These are phyloP conservation scores for Sclerospora graminicola DNA, from an alignment of 352 stramenopile genomes.

Conservation along the genomic window DNA sequence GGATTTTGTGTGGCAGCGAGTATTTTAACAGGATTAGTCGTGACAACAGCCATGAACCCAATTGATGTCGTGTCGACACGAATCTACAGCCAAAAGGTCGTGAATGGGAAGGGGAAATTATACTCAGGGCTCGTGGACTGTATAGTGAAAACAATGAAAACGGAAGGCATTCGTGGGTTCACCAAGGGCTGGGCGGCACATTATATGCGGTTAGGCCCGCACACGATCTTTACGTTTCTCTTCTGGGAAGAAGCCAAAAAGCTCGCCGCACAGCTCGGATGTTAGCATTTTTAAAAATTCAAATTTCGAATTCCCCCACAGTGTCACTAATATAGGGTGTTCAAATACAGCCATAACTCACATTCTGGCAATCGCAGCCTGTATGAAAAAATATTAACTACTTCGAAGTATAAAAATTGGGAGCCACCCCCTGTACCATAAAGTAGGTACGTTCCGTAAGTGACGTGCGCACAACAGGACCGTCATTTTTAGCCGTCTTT, in stretches of 20 bases:
- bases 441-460: too few relatives aligned
- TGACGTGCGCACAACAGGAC: too few relatives aligned
- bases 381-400: too few relatives aligned
- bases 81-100: constrained; percentile 81
- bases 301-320: too few relatives aligned
- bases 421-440: too few relatives aligned
- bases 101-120: constrained; percentile 75
- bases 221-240: constrained; percentile 82
- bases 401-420: too few relatives aligned
- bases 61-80: constrained; percentile 84
- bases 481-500: too few relatives aligned
- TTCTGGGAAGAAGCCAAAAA: constrained; percentile 83
- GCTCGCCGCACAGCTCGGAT: constrained; percentile 48
- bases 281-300: constrained; percentile 26
- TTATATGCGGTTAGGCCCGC: constrained; percentile 78
- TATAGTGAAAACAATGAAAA: constrained; percentile 67
- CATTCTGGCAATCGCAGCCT: too few relatives aligned
- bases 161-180: constrained; percentile 68
- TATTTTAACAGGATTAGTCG: constrained; percentile 63
- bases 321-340: too few relatives aligned
- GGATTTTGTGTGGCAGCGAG: constrained; percentile 35
- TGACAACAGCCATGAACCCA: constrained; percentile 83
- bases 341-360: too few relatives aligned
- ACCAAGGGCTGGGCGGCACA: constrained; percentile 84
- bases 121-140: constrained; percentile 73